Conservation (phyloP, 2,329 filamentous ascomycete species). For the Phaeosphaeria sp. region DNA sequence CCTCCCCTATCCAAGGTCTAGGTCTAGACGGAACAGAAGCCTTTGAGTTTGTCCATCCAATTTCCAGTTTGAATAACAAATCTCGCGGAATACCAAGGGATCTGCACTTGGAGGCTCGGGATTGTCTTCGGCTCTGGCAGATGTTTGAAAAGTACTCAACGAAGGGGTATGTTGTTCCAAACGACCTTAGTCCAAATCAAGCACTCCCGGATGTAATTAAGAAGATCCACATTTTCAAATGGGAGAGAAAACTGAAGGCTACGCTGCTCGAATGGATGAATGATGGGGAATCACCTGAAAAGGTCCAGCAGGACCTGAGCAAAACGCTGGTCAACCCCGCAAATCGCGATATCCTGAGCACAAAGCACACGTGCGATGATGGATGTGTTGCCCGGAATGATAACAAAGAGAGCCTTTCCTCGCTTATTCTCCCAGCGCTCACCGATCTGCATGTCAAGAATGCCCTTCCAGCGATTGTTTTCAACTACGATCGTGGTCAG, state of each 20-base stretch:
- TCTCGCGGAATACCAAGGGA: conserved; percentile 71
- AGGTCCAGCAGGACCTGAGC: no score
- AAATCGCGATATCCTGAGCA: no score
- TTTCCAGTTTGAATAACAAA: conserved; percentile 67
- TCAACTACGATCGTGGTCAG: conserved; percentile 73
- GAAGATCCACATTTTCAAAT: conserved; percentile 70
- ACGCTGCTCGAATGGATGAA: conserved; percentile 67
- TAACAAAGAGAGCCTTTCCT: no score
- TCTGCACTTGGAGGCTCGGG: conserved; percentile 71
- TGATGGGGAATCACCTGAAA: conserved; percentile 59
- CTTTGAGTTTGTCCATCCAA: conserved; percentile 70
- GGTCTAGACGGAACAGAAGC: conserved; percentile 57
- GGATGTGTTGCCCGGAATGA: no score
- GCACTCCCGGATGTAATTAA: conserved; percentile 63
- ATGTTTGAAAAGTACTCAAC: no score
- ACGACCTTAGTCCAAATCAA: no score
- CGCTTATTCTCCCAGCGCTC: no score
- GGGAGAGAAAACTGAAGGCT: conserved; percentile 68
- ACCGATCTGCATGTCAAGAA: conserved; percentile 66
- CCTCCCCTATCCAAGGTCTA: no score
- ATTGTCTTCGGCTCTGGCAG: conserved; percentile 71
- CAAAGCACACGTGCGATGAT: no score
- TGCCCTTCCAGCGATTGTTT: conserved; percentile 75
- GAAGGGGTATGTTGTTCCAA: no score
- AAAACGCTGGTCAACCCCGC: no score